Base-by-base conservation (phyloP, 169 alveolate genomes). In the Babesia gibsoni region DNA sequence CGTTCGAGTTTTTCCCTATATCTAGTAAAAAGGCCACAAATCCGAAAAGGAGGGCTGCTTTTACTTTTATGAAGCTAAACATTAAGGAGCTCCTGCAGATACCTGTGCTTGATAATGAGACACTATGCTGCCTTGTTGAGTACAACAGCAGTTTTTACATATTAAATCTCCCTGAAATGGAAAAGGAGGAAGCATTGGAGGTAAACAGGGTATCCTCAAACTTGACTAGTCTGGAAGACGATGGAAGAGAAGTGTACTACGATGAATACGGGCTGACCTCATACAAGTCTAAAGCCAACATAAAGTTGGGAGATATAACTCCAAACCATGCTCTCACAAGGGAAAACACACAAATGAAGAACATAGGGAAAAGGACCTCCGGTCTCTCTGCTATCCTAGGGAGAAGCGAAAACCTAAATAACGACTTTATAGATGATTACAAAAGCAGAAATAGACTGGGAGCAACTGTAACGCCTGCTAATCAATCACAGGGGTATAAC, bases 121-220 rank as follows among this genome's bases (percentile, higher is more conserved):
- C 48, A 16, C 32, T 79, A 3, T 69, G 53, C 58, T 70, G 85
- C 66, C 59, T 70, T 1, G 72, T 79, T 41, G 88, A 79, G 72
- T 52, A 54, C 45, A 61, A 70, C 66, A 69, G 84, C 78, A 68
- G 83, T 41, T 69, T 79, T 39, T 69, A 79, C 58, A 36, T 67
- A n/a, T 20, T 79, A 1, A 63, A 50, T 50, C 73, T 79, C 7
- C 50, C 52, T 16, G 10, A 43, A 18, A 20, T 2, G n/a, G 66
- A 52, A 30, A 50, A 16, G 7, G 88, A 53, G 3, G 20, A 20
- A 10, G 37, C 25, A 5, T 4, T 36, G 25, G 77, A 66, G n/a
- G 48, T 66, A 18, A 52, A 48, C 41, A 32, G 18, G 32, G 59
- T 23, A 35, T 4, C 12, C 14, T 42, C 58, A 16, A 33, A 68